These are phyloP conservation scores for Yarrowia osloensis DNA, from an alignment of 805 yeast species.

Conservation along the genomic window DNA sequence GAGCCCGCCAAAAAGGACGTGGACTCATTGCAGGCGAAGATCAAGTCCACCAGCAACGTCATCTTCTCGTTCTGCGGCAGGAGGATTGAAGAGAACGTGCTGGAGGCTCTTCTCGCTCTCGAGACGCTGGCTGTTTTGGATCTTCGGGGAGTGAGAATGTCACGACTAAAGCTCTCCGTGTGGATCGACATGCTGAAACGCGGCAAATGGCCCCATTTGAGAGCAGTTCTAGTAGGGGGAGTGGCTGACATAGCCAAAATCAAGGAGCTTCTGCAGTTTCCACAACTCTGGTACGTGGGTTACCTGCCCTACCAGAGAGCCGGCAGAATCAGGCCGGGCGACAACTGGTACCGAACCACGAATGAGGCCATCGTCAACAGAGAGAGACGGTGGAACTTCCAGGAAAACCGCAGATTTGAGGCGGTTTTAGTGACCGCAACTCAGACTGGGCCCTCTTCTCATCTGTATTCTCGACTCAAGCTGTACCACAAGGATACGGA, in stretches of 20 bases:
- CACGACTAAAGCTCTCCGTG: background rate
- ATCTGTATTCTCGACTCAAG: background rate
- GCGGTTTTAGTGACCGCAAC: background rate
- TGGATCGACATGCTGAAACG: background rate
- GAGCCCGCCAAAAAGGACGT: background rate
- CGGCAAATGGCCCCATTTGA: background rate
- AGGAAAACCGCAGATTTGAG: background rate
- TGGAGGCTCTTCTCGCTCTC: background rate
- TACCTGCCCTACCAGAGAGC: background rate
- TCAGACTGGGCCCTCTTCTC: background rate
- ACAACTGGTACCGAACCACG: background rate
- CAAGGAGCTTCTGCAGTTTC: background rate
- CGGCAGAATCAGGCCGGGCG: background rate
- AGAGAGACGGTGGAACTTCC: background rate
- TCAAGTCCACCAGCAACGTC: too few relatives aligned
- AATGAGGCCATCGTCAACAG: background rate
- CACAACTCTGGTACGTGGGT: background rate
- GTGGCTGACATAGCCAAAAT: background rate
- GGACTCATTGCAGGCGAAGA: background rate
- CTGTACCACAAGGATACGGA: background rate
- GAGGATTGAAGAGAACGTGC: background rate
- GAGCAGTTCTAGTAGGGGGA: background rate
- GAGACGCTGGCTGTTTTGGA: background rate
- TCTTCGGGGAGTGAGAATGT: background rate
- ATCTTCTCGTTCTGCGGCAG: background rate